Conservation (phyloP, 192 early-diverging fungal species). For the Phycomyces nitens region DNA sequence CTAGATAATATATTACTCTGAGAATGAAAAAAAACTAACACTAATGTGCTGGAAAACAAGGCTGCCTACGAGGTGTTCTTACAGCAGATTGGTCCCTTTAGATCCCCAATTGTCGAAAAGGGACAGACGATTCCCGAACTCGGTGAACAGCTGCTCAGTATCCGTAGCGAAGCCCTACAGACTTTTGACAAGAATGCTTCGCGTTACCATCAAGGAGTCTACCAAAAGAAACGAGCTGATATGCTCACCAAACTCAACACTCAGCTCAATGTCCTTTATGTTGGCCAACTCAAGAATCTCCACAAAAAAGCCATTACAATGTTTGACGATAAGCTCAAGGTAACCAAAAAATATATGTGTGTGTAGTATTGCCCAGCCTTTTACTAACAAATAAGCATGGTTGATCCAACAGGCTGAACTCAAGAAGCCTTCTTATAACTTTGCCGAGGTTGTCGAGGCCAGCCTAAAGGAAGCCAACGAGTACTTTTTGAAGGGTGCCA, state of each 20-base stretch:
- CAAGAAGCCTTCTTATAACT: slow-evolving; percentile 44
- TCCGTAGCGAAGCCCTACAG: slow-evolving; percentile 54
- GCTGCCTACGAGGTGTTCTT: slow-evolving; percentile 68
- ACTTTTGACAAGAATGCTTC: slow-evolving; percentile 88
- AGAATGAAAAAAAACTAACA: slow-evolving; percentile 3
- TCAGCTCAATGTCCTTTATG: slow-evolving; percentile 71
- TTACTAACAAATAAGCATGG: too few species aligned
- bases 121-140: slow-evolving; percentile 78
- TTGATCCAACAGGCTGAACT: slow-evolving; percentile 5
- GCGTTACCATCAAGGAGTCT: slow-evolving; percentile 87
- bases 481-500: slow-evolving; percentile 48
- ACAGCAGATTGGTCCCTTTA: slow-evolving; percentile 58
- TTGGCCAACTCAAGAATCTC: slow-evolving; percentile 87
- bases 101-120: slow-evolving; percentile 62
- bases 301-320: slow-evolving; percentile 64
- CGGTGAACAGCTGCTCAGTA: slow-evolving; percentile 59
- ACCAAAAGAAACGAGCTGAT: slow-evolving; percentile 80
- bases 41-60: slow-evolving; percentile 10
- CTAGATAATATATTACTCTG: background rate
- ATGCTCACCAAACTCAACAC: slow-evolving; percentile 75
- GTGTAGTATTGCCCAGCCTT: too few species aligned
- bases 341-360: too few species aligned
- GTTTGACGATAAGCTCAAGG: slow-evolving; percentile 52
- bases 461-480: slow-evolving; percentile 45
- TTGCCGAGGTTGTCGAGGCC: slow-evolving; percentile 56